Evolutionary conservation across 352 stramenopile genomes (phyloP).

Genomic region (Phytophthora meadii): DNA sequence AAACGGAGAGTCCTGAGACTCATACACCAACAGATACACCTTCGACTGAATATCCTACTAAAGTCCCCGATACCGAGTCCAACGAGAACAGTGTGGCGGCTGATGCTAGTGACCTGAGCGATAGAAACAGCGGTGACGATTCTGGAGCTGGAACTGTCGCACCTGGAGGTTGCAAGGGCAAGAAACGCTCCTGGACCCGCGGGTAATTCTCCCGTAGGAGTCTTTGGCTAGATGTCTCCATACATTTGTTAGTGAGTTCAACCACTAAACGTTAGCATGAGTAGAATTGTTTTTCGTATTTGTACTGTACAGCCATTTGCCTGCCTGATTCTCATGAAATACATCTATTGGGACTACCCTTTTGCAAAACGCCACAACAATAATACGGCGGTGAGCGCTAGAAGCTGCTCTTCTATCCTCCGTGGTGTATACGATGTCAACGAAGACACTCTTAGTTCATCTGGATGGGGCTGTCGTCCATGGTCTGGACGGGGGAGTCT

Average conservation of each 20-base stretch:
- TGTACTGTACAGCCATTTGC: not conserved
- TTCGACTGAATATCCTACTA: constrained; percentile 7
- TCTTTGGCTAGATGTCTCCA: not conserved
- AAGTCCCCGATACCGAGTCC: not conserved
- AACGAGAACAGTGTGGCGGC: constrained; percentile 13
- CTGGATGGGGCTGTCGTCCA: not conserved
- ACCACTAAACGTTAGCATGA: constrained; percentile 4
- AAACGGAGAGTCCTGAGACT: constrained; percentile 6
- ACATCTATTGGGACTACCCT: constrained; percentile 15
- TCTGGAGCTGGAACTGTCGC: constrained; percentile 13
- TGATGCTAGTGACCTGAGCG: constrained; percentile 2
- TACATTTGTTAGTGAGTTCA: not conserved
- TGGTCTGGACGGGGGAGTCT: too few relatives aligned
- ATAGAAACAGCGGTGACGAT: not conserved
- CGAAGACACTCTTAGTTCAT: constrained; percentile 21
- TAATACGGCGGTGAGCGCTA: constrained; percentile 12
- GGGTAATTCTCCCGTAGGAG: not conserved
- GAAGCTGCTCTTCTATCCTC: constrained; percentile 7
- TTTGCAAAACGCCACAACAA: constrained; percentile 24
- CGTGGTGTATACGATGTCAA: not conserved
- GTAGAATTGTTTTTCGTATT: constrained; percentile 1
- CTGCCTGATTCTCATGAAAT: constrained; percentile 6
- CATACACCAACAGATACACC: constrained; percentile 5
- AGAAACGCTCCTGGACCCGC: constrained; percentile 12
- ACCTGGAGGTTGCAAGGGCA: constrained; percentile 24